Base-by-base conservation (phyloP, 768 basidiomycete species). In the Myochromella boudieri region DNA sequence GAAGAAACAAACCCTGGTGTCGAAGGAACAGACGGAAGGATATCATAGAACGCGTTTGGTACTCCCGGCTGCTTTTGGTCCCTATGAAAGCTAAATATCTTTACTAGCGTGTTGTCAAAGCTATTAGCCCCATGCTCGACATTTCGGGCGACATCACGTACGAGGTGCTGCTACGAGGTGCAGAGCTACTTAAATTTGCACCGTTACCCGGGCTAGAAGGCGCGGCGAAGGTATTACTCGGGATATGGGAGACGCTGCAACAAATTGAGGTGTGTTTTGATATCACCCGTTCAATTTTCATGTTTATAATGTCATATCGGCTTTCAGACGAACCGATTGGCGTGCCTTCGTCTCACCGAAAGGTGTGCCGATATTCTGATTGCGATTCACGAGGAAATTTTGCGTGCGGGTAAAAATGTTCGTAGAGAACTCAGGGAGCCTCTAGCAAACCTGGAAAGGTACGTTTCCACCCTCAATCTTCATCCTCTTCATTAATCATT, bases 301-400 rank as follows among this genome's bases (percentile, higher is more conserved):
- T 42, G 32, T 44, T 24, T 25, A 14, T n/a, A 5, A n/a, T 48
- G 21, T 17, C 17, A 2, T 18, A 17, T 28, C 14, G 24, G 20
- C 28, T n/a, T n/a, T n/a, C 53, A 90, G 87, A 79, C 77, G 52
- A 88, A 90, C 51, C 73, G 84, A 14, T 65, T 84, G 10, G 76
- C 78, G 1, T 87, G 84, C 55, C 69, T 90, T 22, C 81, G 85
- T 7, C 71, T 91, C 6, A 85, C 85, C 0, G 81, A 87, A 54
- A 79, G 85, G 22, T 88, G 86, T 51, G 87, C 87, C 0, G 78
- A 78, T 12, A 75, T 84, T 14, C 71, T 90, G 3, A 63, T 82
- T n/a, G 75, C 78, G 9, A 75, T 91, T 4, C 74, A 80, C 0
- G 74, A 78, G 24, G 85, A 87, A 46, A 70, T 89, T 1, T 55